Evolutionary conservation across 164 flowering plant species (phyloP), one percentile per base, ranked within the genome.

Genomic region (Piper longum): DNA sequence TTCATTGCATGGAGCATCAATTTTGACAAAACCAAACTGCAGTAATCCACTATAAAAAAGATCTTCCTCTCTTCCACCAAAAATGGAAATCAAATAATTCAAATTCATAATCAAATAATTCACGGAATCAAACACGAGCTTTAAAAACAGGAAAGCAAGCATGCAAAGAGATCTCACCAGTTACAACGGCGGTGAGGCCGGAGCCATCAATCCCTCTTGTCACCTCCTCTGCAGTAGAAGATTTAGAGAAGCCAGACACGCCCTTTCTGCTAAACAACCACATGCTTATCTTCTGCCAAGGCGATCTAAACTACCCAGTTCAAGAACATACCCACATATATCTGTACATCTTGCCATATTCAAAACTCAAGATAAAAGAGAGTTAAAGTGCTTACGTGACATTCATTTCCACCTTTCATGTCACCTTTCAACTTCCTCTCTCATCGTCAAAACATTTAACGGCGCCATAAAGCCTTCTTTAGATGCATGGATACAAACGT

Each of bases 181-280:
- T 89, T 60, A 89, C 81, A 40, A 87, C 75, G 59, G 91, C 89
- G 56, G 88, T 79, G 62, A 89, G 88, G 59, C 83, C 83, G 74
- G 84, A 68, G 16, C 77, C 93, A 76, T 89, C 89, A 52, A 89
- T 72, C 51, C 89, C 96, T 41, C 75, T 69, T 3, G 96, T 82
- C 36, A 86, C 96, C 70, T 88, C 80, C 65, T 83, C 85, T 16
- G 96, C 92, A 4, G 90, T 86, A 0, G 87, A 81, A 44, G 64
- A 42, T 43, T 75, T 68, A 39, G 90, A 85, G 75, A 82, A 88
- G 59, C 96, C 96, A 68, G 87, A 86, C 42, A 82, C 70, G 18
- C 85, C 87, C 66, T 79, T 84, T 55, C 75, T 56, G 7, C 82
- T 67, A 67, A 86, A 81, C 54, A 77, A 19, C 85, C 86, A 74